Base-by-base conservation (phyloP, 2,329 filamentous ascomycete species). In the Trichoderma pleuroti region DNA sequence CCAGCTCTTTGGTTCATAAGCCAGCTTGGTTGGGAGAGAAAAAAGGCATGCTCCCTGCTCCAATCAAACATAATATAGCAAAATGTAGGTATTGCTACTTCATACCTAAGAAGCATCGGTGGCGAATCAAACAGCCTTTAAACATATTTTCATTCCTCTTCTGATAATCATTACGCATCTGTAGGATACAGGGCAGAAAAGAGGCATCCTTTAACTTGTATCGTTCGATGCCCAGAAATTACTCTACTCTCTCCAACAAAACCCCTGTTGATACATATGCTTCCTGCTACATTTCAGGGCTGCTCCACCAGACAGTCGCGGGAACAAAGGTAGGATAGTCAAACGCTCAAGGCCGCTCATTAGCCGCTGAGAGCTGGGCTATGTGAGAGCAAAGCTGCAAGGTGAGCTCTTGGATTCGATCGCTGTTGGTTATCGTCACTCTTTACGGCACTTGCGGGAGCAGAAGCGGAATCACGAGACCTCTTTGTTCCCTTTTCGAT, bases 361-460 rank as follows among this genome's bases (percentile, higher is more conserved):
- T 68, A 12, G 14, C 26, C 28, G 21, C 28, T n/a, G n/a, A 46
- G 16, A 11, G 30, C 30, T 56, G 70, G 54, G 16, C 59, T 68
- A 8, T 68, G 67, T 16, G 73, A 71, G 16, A 59, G 61, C 30
- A 76, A 73, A 4, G 78, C 70, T 9, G 73, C 72, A 7, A 77
- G 72, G 6, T 73, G 76, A 60, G 74, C 62, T 16, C 72, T 72
- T 14, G 78, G 73, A 56, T 75, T 79, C 6, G 69, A 72, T 11
- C 80, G 78, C 14, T 80, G 79, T 39, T 82, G 80, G 72, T 86
- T 83, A 54, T 86, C 82, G 63, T 86, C 84, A 24, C 84, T 82
- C 49, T 85, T 85, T 18, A 85, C 82, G 10, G 76, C 82, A 72
- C 82, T 84, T n/a, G 78, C 75, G 42, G 84, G 83, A 3, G 80